Base-by-base conservation (phyloP, 768 basidiomycete species). In the Crucibulum laeve region DNA sequence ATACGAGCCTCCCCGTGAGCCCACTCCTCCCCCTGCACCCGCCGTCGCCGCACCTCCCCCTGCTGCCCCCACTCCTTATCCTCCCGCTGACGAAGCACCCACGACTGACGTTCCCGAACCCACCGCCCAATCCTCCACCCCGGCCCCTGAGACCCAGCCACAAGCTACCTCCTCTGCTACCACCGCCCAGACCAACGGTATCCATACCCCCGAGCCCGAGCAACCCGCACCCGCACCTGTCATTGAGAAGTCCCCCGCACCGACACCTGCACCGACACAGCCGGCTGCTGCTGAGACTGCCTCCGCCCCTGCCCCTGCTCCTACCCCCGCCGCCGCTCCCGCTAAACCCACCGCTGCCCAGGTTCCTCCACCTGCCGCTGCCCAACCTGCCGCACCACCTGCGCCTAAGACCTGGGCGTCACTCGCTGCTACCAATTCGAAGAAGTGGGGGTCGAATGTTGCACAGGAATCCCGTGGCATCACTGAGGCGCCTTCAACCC, bases 371-470 rank as follows among this genome's bases (percentile, higher is more conserved):
- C 35, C 35, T 7, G 35, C 35, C 35, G 10, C 35, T 10, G 54
- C 78, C n/a, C n/a, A n/a, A n/a, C n/a, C n/a, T n/a, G n/a, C n/a
- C n/a, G n/a, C n/a, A n/a, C n/a, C n/a, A n/a, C n/a, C n/a, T 25
- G 73, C 71, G 15, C 90, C 88, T 13, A 87, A 88, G 59, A 86
- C 86, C 0, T 97, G 93, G 94, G 94, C 94, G 0, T 88, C 85
- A 44, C 80, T 96, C 35, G 93, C 93, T 36, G 92, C 93, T 30
- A 63, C 84, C 15, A 87, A 87, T 57, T 64, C 76, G 13, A 84
- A 82, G 57, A 89, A 87, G 60, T 95, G 92, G 93, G 90, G 91
- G 34, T 64, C 82, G 1, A 79, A 84, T 13, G 84, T 91, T 25
- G 89, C 88, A 1, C 78, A 79, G 44, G 86, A 91, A 45, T 78